A percentile compares a stretch with the other conserved stretches of the same genome.
Evolutionary conservation across 805 yeast genomes (phyloP).

Genomic region (Yarrowia keelungensis): DNA sequence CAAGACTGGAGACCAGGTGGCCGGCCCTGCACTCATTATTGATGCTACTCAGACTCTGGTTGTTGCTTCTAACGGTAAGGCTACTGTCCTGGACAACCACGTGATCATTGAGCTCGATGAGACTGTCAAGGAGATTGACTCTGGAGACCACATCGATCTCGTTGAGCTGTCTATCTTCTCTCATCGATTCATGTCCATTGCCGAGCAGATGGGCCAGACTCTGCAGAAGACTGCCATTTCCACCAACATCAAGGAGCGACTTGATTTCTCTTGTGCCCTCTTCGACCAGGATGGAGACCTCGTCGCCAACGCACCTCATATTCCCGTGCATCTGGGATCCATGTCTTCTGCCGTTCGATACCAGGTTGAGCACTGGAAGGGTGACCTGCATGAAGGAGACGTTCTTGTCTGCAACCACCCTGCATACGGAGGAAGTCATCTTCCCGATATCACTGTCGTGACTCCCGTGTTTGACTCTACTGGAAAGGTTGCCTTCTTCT

Average conservation of each 20-base stretch:
- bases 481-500: constrained; percentile 72
- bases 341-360: constrained; percentile 80
- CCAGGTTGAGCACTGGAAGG: constrained; percentile 71
- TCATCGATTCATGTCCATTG: constrained; percentile 87
- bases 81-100: constrained; percentile 66
- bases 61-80: constrained; percentile 66
- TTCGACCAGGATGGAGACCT: constrained; percentile 78
- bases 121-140: constrained; percentile 23
- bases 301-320: constrained; percentile 88
- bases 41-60: constrained; percentile 84
- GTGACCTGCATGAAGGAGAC: constrained; percentile 72
- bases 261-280: constrained; percentile 85
- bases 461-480: constrained; percentile 78
- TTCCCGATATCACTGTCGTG: constrained; percentile 90
- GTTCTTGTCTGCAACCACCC: constrained; percentile 83
- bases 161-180: constrained; percentile 77
- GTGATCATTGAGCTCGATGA: constrained; percentile 56
- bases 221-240: constrained; percentile 80
- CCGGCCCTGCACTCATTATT: constrained; percentile 78
- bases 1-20: constrained; percentile 58
- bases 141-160: constrained; percentile 59
- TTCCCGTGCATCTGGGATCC: constrained; percentile 86
- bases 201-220: constrained; percentile 87
- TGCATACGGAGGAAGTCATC: constrained; percentile 82
- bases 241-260: constrained; percentile 81